These are phyloP conservation scores for Phytophthora tubulina DNA, from an alignment of 352 stramenopile genomes.

Conservation along the genomic window DNA sequence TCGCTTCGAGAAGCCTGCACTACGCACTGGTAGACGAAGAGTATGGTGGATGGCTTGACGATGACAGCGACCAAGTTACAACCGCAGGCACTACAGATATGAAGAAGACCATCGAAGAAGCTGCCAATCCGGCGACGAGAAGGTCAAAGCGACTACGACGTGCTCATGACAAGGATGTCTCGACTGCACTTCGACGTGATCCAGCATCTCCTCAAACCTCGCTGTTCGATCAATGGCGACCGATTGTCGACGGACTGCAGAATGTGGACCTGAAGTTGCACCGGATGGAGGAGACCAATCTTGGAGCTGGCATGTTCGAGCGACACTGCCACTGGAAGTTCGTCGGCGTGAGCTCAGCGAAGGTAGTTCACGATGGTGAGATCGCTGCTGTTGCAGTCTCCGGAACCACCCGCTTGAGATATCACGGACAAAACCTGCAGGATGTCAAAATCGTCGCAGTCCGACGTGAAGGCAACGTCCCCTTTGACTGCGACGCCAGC, in stretches of 20 bases:
- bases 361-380: slow-evolving; percentile 31
- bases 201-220: slow-evolving; percentile 12
- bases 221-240: slow-evolving; percentile 46
- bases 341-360: slow-evolving; percentile 27
- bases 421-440: slow-evolving; percentile 27
- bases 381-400: slow-evolving; percentile 30
- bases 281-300: slow-evolving; percentile 23
- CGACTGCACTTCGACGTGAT: slow-evolving; percentile 1
- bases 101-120: not conserved
- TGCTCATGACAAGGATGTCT: slow-evolving; percentile 22
- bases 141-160: slow-evolving; percentile 27
- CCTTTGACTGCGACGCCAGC: slow-evolving; percentile 14
- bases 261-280: slow-evolving; percentile 48
- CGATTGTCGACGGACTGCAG: slow-evolving; percentile 45
- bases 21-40: slow-evolving; percentile 48
- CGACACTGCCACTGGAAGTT: slow-evolving; percentile 43
- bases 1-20: slow-evolving; percentile 46
- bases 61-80: not conserved
- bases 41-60: slow-evolving; percentile 32
- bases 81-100: not conserved
- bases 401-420: slow-evolving; percentile 43
- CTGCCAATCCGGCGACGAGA: slow-evolving; percentile 2
- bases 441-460: slow-evolving; percentile 22
- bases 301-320: slow-evolving; percentile 21
- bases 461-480: slow-evolving; percentile 25